These are phyloP conservation scores for Alternaria alternata DNA, from an alignment of 2,329 filamentous ascomycete species.

Conservation along the genomic window DNA sequence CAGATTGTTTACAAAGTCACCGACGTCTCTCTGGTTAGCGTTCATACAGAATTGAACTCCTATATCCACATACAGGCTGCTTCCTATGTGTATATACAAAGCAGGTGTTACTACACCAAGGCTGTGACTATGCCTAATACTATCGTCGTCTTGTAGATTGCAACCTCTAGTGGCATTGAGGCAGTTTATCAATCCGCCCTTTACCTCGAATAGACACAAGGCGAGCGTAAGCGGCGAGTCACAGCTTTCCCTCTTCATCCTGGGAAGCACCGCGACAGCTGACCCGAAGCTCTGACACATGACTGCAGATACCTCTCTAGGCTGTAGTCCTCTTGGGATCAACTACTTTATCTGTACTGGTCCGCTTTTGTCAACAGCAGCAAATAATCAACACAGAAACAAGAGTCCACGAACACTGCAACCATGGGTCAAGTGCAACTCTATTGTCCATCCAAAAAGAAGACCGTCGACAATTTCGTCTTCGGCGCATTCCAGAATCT, in stretches of 20 bases:
- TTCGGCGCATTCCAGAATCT: conserved; percentile 16
- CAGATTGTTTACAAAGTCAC: neutral
- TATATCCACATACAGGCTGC: neutral
- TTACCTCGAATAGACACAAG: neutral
- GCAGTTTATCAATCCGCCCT: neutral
- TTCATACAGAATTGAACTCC: neutral
- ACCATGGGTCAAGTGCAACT: conserved; percentile 15
- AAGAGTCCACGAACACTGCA: neutral
- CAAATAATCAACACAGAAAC: neutral
- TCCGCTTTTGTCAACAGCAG: neutral
- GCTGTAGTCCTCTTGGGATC: neutral
- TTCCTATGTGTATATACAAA: neutral
- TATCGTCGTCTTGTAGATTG: too few species aligned
- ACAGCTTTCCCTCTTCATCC: neutral
- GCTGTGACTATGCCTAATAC: neutral
- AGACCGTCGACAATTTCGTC: conserved; percentile 13
- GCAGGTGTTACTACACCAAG: neutral
- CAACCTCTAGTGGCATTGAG: neutral
- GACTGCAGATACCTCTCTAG: neutral
- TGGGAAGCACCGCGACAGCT: neutral
- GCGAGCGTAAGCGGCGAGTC: neutral
- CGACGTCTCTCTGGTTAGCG: neutral
- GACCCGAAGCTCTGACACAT: neutral
- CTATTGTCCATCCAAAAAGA: conserved; percentile 17
- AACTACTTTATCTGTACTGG: neutral